Evolutionary conservation across 225 moss, liverwort and hornwort genomes (phyloP), one percentile per base, ranked within the genome.

Genomic region (Anthoceros angustus): DNA sequence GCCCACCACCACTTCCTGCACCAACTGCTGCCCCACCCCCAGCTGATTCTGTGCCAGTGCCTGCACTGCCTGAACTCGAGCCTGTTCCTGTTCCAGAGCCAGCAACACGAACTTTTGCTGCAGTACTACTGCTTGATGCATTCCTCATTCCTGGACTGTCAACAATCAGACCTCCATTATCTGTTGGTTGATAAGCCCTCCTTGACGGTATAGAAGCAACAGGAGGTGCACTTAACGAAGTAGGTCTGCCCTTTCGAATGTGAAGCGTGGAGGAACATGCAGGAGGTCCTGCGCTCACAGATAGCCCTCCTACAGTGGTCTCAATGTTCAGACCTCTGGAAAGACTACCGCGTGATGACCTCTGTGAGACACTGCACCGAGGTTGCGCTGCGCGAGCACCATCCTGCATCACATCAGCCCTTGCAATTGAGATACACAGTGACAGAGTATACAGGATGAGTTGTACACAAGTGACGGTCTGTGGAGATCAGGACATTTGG

Each of bases 241-340:
- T 74, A 21, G 66, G 48, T 26, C 73, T 48, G 41, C 69, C 77
- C 65, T 81, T 89, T 3, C 65, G 15, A 50, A 21, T 78, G 0
- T 75, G 75, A 38, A 82, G 84, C 63, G 80, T 67, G 25, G 80
- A 84, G 66, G 76, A 80, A 16, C 84, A 86, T n/a, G 88, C 74
- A 68, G 88, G 84, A 14, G 71, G 64, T 38, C 76, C 76, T 42
- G 86, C 72, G 63, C 84, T 83, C 50, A 95, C 64, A 49, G 74
- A 78, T 15, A 98, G 78, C 49, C 76, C 80, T 15, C 80, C 79
- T 66, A 89, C 77, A 9, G 79, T 69, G 41, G 43, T 77, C 23
- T 78, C 75, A 67, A 86, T 68, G 63, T 61, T 81, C 26, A 69
- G 41, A n/a, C 21, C 69, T 60, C 62, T 69, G 45, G 75, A 70